A percentile compares a stretch with the other conserved stretches of the same genome.
Evolutionary conservation across 257 asterid genomes (phyloP).

Genomic region (Cordia subcordata): DNA sequence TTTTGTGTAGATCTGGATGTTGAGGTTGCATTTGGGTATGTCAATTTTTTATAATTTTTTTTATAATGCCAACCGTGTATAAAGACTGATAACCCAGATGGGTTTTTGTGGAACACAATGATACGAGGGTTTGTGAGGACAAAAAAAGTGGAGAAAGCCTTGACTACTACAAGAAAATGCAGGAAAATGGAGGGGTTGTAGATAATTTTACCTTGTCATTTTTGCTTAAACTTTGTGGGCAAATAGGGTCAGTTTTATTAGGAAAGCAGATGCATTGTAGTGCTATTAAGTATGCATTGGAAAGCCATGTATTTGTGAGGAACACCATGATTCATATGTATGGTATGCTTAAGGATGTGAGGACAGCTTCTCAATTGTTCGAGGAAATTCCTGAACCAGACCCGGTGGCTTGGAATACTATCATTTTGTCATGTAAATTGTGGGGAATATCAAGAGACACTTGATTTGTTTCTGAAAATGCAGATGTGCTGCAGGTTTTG

Average conservation of each 20-base stretch:
- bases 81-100: constrained; percentile 7
- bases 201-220: constrained; percentile 15
- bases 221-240: constrained; percentile 12
- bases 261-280: constrained; percentile 13
- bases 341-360: constrained; percentile 11
- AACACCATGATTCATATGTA: constrained; percentile 16
- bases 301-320: constrained; percentile 10
- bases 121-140: constrained; percentile 14
- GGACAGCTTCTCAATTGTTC: constrained; percentile 6
- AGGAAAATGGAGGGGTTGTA: constrained; percentile 7
- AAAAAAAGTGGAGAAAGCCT: constrained; percentile 1
- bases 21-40: too few species aligned
- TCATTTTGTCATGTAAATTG: constrained; percentile 5
- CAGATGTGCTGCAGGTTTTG: constrained; percentile 4
- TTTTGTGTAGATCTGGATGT: too few species aligned
- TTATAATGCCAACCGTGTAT: too few species aligned
- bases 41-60: too few species aligned
- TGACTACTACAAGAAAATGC: constrained; percentile 10
- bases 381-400: constrained; percentile 8
- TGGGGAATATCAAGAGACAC: constrained; percentile 2
- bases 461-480: constrained; percentile 12
- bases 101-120: constrained; percentile 13
- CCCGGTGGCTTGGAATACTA: constrained; percentile 12
- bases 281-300: constrained; percentile 1
- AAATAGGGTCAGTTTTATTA: not conserved